phyloP scores from a whole-genome alignment of 2,329 filamentous ascomycete genomes.

The Aspergillus costaricaensis region DNA sequence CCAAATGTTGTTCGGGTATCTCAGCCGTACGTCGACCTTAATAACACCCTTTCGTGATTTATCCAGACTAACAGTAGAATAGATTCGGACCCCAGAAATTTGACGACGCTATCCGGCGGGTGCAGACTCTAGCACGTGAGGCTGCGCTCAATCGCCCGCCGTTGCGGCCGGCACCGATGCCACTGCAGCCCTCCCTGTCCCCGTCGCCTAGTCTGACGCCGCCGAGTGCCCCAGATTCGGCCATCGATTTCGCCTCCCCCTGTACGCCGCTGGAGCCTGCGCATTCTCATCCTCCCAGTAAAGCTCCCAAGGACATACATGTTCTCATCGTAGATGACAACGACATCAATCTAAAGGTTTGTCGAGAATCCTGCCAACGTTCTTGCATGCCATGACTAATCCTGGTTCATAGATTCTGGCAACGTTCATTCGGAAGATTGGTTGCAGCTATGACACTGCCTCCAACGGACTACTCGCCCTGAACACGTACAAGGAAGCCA shows the following conservation, averaged over 20 bases:
- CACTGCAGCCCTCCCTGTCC: not conserved
- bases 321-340: constrained; percentile 46
- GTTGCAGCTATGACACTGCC: constrained; percentile 36
- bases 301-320: constrained; percentile 13
- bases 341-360: constrained; percentile 39
- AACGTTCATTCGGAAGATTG: constrained; percentile 40
- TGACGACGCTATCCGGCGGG: constrained; percentile 1
- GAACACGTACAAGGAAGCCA: constrained; percentile 32
- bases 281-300: not conserved
- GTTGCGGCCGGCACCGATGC: not conserved
- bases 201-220: not conserved
- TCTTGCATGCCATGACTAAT: not conserved
- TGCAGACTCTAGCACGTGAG: constrained; percentile 4
- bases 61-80: not conserved
- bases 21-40: constrained; percentile 10
- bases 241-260: not conserved
- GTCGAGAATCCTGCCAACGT: not conserved
- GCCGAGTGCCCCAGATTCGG: not conserved
- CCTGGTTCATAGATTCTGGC: constrained; percentile 28
- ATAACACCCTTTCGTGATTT: not conserved
- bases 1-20: constrained; percentile 16
- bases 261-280: not conserved
- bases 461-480: constrained; percentile 42
- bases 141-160: not conserved
- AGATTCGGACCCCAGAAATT: constrained; percentile 16